These are phyloP conservation scores for Tolypocladium endophyticum DNA, from an alignment of 2,329 filamentous ascomycete species.

Conservation along the genomic window DNA sequence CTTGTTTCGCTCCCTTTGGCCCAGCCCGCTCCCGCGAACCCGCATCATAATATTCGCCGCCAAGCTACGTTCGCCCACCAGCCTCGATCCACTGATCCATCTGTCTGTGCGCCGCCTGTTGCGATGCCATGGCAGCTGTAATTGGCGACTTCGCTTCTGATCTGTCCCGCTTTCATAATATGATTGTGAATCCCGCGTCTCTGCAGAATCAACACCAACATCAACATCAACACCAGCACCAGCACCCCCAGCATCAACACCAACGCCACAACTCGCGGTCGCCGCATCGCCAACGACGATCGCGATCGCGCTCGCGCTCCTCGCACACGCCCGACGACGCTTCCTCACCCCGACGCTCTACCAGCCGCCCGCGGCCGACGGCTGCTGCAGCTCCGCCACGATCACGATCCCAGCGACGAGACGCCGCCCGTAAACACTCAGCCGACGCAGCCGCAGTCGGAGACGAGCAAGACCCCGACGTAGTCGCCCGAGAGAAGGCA, in stretches of 20 bases:
- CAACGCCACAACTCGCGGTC: constrained; percentile 25
- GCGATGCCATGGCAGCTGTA: constrained; percentile 51
- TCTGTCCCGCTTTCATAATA: constrained; percentile 59
- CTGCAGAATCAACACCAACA: constrained; percentile 37
- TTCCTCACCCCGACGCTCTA: constrained; percentile 9
- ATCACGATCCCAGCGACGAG: constrained; percentile 13
- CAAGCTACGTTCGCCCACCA: not conserved
- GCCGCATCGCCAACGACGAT: constrained; percentile 9
- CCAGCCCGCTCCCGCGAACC: not conserved
- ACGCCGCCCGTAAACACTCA: constrained; percentile 5
- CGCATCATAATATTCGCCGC: not conserved
- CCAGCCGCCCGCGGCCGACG: constrained; percentile 13
- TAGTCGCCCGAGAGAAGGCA: not conserved
- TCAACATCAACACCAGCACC: constrained; percentile 5
- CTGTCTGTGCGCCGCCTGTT: constrained; percentile 1
- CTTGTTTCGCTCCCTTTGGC: not conserved
- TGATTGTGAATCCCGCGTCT: constrained; percentile 45
- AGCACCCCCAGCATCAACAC: constrained; percentile 7
- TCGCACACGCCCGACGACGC: constrained; percentile 4
- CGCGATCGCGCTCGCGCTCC: constrained; percentile 10
- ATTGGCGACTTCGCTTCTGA: constrained; percentile 66
- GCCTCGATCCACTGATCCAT: not conserved
- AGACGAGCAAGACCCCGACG: not conserved
- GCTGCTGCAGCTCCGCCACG: constrained; percentile 13
- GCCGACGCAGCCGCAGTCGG: not conserved